A percentile compares a stretch with the other conserved stretches of the same genome.
Conservation (phyloP, 805 yeast genomes). For the Schizosaccharomyces osmophilus region DNA sequence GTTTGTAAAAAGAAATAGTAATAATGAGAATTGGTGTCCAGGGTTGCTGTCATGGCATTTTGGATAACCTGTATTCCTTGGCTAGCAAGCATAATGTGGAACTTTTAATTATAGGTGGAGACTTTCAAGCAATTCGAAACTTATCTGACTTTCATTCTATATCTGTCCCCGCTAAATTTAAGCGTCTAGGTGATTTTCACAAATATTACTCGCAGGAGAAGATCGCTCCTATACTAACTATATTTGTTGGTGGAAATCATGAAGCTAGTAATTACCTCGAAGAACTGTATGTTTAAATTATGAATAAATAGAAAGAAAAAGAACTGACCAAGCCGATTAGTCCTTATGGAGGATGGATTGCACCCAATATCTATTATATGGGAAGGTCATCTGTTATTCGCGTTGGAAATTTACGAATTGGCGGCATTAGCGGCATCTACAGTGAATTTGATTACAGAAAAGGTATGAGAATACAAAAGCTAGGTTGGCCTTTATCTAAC, state of each 20-base stretch:
- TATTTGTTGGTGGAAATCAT: conserved; percentile 88
- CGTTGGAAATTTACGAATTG: conserved; percentile 52
- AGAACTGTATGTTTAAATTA: conserved; percentile 20
- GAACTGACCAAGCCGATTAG: conserved; percentile 10
- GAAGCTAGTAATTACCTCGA: conserved; percentile 61
- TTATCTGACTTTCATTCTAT: conserved; percentile 39
- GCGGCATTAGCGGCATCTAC: conserved; percentile 69
- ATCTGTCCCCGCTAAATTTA: conserved; percentile 60
- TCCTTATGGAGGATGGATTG: conserved; percentile 72
- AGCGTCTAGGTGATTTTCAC: conserved; percentile 53
- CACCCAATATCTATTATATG: conserved; percentile 61
- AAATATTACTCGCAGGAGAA: conserved; percentile 36
- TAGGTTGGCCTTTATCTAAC: background rate
- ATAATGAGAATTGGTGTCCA: conserved; percentile 33
- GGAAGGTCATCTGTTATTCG: conserved; percentile 57
- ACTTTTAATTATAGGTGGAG: conserved; percentile 64
- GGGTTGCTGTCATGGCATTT: conserved; percentile 78
- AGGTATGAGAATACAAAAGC: conserved; percentile 5
- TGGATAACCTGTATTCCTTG: conserved; percentile 31
- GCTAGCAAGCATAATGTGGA: conserved; percentile 18
- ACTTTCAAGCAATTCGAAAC: conserved; percentile 46
- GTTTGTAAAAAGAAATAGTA: too few relatives aligned
- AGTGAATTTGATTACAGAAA: conserved; percentile 25
- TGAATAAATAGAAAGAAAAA: background rate
- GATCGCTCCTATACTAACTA: conserved; percentile 49